A percentile compares a stretch with the other conserved stretches of the same genome.
Evolutionary conservation across 345 rosid genomes (phyloP).

Genomic region (Trapa bicornis): DNA sequence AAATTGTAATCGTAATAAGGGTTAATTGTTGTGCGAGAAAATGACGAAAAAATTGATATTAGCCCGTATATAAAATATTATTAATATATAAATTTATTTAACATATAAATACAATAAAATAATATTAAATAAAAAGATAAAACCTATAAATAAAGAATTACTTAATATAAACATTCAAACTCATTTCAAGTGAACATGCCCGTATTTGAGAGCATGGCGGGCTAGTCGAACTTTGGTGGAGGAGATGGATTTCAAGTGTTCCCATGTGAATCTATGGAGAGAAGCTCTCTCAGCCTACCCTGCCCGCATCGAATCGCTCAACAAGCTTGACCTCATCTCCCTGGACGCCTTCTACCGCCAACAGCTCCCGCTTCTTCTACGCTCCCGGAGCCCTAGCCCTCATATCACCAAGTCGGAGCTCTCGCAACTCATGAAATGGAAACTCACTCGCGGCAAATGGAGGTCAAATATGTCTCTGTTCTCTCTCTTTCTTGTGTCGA

Average conservation of each 20-base stretch:
- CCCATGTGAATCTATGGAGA: slow-evolving; percentile 41
- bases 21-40: too few relatives aligned
- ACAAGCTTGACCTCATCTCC: slow-evolving; percentile 55
- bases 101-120: too few relatives aligned
- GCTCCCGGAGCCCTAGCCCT: slow-evolving; percentile 64
- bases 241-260: slow-evolving; percentile 35
- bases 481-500: too few relatives aligned
- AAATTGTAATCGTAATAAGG: too few relatives aligned
- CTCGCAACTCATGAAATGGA: slow-evolving; percentile 80
- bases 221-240: not conserved
- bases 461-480: slow-evolving; percentile 19
- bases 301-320: slow-evolving; percentile 34
- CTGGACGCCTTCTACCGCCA: slow-evolving; percentile 64
- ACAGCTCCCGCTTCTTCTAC: slow-evolving; percentile 52
- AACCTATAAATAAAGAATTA: too few relatives aligned
- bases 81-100: too few relatives aligned
- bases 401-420: slow-evolving; percentile 65
- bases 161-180: too few relatives aligned
- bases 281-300: slow-evolving; percentile 48
- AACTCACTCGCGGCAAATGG: slow-evolving; percentile 93
- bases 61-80: too few relatives aligned
- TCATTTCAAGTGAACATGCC: not conserved
- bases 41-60: too few relatives aligned
- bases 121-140: too few relatives aligned
- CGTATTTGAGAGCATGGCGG: not conserved